phyloP scores from a whole-genome alignment of 2,329 filamentous ascomycete genomes.

The Pseudogymnoascus sp. region DNA sequence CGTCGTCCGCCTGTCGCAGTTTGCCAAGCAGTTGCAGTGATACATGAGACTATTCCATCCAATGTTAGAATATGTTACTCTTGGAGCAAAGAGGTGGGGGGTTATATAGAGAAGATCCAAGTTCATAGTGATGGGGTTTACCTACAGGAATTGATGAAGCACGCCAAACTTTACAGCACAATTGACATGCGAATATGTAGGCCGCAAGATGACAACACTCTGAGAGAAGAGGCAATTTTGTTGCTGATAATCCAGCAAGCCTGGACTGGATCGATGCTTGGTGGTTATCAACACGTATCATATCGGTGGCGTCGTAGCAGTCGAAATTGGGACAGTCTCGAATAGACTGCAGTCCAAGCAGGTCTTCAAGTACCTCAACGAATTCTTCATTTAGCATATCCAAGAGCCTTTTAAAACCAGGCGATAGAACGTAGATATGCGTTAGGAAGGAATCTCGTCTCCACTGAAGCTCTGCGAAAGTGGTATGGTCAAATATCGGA shows the following conservation, averaged over 20 bases:
- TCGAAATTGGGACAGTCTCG: constrained; percentile 25
- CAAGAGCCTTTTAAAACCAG: constrained; percentile 26
- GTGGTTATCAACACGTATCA: constrained; percentile 33
- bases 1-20: constrained; percentile 25
- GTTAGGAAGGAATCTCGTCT: constrained; percentile 28
- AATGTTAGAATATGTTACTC: constrained; percentile 12
- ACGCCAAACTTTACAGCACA: constrained; percentile 36
- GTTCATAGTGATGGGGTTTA: constrained; percentile 10
- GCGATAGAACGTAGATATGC: constrained; percentile 27
- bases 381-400: constrained; percentile 27
- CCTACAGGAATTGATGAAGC: constrained; percentile 33
- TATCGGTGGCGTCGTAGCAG: constrained; percentile 19
- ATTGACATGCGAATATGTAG: constrained; percentile 34
- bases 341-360: constrained; percentile 33
- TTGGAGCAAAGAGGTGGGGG: too few species aligned
- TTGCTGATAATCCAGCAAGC: constrained; percentile 25
- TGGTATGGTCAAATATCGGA: constrained; percentile 34
- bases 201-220: constrained; percentile 33
- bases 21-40: constrained; percentile 28
- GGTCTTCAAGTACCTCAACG: constrained; percentile 32
- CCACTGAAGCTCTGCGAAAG: constrained; percentile 36
- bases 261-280: constrained; percentile 36
- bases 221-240: constrained; percentile 17
- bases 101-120: background rate
- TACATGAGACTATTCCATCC: constrained; percentile 23